Conservation (phyloP, 129 eudicot species). For the Cynara cardunculus region DNA sequence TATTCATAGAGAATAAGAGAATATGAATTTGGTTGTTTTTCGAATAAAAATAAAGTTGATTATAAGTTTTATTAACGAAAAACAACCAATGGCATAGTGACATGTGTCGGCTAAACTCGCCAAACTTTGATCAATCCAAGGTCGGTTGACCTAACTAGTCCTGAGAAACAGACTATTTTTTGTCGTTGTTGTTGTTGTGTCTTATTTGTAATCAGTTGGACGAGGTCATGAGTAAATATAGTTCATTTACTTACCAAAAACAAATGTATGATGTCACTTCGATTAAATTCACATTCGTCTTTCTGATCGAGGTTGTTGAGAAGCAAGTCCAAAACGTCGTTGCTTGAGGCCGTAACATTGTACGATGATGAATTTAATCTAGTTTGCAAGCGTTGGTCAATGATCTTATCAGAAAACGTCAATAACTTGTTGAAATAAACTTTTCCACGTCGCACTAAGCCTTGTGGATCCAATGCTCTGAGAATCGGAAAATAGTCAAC, state of each 20-base stretch:
- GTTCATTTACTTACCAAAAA: neutral
- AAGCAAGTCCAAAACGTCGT: neutral
- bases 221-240: neutral
- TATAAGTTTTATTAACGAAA: neutral
- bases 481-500: constrained; percentile 43
- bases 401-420: neutral
- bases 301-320: neutral
- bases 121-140: neutral
- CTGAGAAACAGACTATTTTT: no score
- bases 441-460: neutral
- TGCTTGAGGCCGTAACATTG: neutral
- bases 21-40: neutral
- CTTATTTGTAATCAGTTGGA: neutral
- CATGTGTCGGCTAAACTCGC: neutral
- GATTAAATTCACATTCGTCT: neutral
- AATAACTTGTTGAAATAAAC: neutral
- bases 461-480: constrained; percentile 36
- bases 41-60: no score
- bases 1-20: neutral
- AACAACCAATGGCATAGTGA: neutral
- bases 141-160: neutral
- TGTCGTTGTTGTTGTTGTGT: no score
- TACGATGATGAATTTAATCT: neutral
- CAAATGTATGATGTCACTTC: constrained; percentile 1
- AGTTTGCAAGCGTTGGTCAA: neutral